Evolutionary conservation across 331 rosid genomes (phyloP).

Genomic region (Acacia pycnantha): DNA sequence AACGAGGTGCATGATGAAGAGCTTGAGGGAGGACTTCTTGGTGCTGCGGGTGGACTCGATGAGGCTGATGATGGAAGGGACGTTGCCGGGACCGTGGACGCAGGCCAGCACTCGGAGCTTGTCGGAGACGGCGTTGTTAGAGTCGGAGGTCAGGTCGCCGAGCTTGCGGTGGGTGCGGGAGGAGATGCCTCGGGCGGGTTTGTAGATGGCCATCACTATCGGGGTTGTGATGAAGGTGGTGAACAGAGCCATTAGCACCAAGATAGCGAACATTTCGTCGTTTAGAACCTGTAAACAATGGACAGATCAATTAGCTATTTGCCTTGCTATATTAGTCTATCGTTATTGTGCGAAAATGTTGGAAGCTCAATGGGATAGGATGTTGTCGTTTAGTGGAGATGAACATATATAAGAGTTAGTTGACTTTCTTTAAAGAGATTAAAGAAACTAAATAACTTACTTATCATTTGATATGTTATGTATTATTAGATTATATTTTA

Average conservation of each 20-base stretch:
- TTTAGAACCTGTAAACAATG: conserved; percentile 55
- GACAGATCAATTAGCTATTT: neutral
- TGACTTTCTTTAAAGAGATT: too few species aligned
- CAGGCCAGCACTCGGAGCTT: conserved; percentile 70
- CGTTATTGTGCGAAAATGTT: neutral
- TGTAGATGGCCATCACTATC: conserved; percentile 66
- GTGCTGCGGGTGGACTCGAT: conserved; percentile 3
- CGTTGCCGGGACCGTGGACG: conserved; percentile 63
- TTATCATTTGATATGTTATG: too few species aligned
- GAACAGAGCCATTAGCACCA: conserved; percentile 86
- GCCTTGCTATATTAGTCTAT: neutral
- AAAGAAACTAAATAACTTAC: too few species aligned
- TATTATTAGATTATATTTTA: too few species aligned
- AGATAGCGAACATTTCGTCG: conserved; percentile 77
- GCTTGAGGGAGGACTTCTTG: neutral
- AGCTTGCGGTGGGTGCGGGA: conserved; percentile 41
- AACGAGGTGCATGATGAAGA: neutral
- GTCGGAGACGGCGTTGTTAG: neutral
- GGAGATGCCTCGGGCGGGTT: conserved; percentile 51
- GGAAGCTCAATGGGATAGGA: neutral
- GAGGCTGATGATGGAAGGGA: conserved; percentile 60
- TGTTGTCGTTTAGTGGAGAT: neutral
- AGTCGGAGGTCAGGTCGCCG: conserved; percentile 27
- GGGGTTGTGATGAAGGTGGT: conserved; percentile 92
- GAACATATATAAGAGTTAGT: too few species aligned